Base-by-base conservation (phyloP, 164 flowering plant genomes). In the Cinnamomum chago region DNA sequence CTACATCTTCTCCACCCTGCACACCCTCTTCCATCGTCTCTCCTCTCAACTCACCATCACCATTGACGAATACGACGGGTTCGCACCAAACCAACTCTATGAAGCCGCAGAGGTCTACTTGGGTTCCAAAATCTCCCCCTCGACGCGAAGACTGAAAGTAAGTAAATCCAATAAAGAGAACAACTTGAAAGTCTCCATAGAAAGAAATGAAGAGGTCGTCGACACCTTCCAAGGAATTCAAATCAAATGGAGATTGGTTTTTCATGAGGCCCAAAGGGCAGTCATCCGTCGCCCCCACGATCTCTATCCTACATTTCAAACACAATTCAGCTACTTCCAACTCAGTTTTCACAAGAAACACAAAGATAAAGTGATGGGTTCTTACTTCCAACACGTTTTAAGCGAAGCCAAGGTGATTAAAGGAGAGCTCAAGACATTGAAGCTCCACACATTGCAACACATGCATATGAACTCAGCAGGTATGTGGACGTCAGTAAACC, bases 331-430 rank as follows among this genome's bases (percentile, higher is more conserved):
- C 2, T 82, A 77, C 5, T 83, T 83, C 50, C 30, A 50, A 64
- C 15, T 50, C 76, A 72, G 1, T 75, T 87, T 85, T 13, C 72
- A 78, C 71, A 82, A 80, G 78, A 86, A 77, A 62, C 76, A 84
- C 78, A 84, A 71, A 28, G 84, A 84, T 1, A 67, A 24, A 64
- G 84, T 81, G 11, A 9, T 84, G 50, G 62, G 74, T 2, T 75
- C 77, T 1, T 87, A 87, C 81, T 30, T 87, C 64, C 90, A 82
- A 0, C 66, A 70, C 77, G 50, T 87, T 5, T 18, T 83, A 3
- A 65, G 77, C 33, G n/a, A 67, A 68, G 73, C 87, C 0, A 79
- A 79, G 73, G 50, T 25, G 0, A 62, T 75, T 4, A 83, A 78
- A 33, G 78, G 78, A 9, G 72, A 76, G 62, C 75, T 73, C n/a